Evolutionary conservation across 2,329 filamentous ascomycete species (phyloP), one percentile per base, ranked within the genome.

Genomic region (Phaeophleospora eucalypticola): DNA sequence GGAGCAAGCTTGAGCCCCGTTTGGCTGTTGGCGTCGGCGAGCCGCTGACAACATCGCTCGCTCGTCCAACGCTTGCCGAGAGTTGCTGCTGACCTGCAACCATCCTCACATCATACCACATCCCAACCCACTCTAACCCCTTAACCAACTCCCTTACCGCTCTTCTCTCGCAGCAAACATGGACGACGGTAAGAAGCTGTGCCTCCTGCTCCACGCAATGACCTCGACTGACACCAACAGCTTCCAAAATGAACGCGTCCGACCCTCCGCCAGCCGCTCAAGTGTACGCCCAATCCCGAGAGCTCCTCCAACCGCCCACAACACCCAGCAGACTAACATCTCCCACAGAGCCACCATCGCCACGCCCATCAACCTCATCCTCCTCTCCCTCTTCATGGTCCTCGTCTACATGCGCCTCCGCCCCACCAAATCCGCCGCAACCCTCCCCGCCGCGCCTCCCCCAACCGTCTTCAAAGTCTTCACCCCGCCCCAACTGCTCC

Each of bases 401-500:
- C 65, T 82, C 24, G 63, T 78, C 36, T 84, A 82, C 67, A 70
- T 76, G 59, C 80, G 80, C 56, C 72, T 83, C 56, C 76, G 78
- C 36, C 79, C 80, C 39, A 71, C 73, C 49, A 66, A 72, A 7
- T 69, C 74, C 27, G 56, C 58, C 21, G 49, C 62, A 10, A 68
- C 68, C 4, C 73, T 83, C 16, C 79, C 80, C 18, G 70, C 72
- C 48, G 71, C 73, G 20, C 77, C 80, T 12, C 78, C 82, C 3
- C 89, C 89, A 3, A 82, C 93, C 39, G 83, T 96, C 53, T 96
- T 91, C 66, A 87, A 87, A 41, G 86, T 86, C 55, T 95, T 89
- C 73, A 91, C 84, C 12, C 87, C 87, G 18, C 82, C 73, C 35
- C 88, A 87, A 3, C 82, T 98, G n/a, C 79, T 89, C 21, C 86